A percentile compares a stretch with the other conserved stretches of the same genome.
Evolutionary conservation across 164 flowering plant species (phyloP).

Genomic region (Amborella trichopoda): DNA sequence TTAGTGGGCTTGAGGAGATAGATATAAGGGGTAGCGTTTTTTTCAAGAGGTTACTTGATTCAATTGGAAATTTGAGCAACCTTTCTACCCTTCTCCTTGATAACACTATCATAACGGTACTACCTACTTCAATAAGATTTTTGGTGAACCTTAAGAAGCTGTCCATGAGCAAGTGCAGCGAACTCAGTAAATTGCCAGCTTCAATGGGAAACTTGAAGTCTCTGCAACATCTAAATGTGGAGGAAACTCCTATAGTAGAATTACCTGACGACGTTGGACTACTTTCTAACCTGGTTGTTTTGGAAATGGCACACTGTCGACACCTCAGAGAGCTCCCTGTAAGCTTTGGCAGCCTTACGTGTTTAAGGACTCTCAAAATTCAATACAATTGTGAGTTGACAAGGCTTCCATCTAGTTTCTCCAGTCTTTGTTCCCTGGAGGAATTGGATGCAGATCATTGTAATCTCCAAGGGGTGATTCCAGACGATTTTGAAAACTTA

Average conservation of each 20-base stretch:
- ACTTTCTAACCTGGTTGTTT: not conserved
- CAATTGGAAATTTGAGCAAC: not conserved
- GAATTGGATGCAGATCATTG: not conserved
- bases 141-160: not conserved
- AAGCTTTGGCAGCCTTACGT: not conserved
- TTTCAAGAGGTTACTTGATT: not conserved
- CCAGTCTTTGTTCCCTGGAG: not conserved
- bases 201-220: not conserved
- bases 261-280: not conserved
- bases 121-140: not conserved
- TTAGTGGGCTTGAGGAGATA: not conserved
- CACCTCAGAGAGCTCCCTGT: not conserved
- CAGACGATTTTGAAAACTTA: not conserved
- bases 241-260: not conserved
- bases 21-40: not conserved
- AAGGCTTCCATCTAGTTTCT: not conserved
- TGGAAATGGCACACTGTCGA: not conserved
- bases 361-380: not conserved
- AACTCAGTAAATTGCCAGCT: not conserved
- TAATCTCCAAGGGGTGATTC: not conserved
- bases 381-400: not conserved
- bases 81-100: not conserved
- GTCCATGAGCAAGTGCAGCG: not conserved
- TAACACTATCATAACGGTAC: not conserved
- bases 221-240: not conserved